A percentile compares a stretch with the other conserved stretches of the same genome.
Conservation (phyloP, 1,139 yeast genomes). For the Wickerhamomyces sp. region DNA sequence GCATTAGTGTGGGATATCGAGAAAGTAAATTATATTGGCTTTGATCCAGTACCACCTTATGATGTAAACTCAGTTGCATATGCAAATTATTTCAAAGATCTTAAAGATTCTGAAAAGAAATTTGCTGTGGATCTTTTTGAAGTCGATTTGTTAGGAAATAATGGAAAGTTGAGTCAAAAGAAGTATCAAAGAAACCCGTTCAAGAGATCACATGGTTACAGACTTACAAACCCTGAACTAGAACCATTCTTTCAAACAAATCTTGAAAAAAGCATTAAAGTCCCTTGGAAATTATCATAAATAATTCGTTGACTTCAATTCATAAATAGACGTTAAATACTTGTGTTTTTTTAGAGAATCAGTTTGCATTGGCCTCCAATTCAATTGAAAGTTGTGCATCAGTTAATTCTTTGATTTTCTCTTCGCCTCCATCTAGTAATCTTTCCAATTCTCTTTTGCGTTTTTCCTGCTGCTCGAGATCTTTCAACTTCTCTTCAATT, state of each 20-base stretch:
- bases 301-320: neutral
- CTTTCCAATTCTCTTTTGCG: constrained; percentile 23
- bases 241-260: neutral
- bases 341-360: neutral
- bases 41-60: constrained; percentile 50
- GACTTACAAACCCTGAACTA: constrained; percentile 24
- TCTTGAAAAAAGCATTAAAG: neutral
- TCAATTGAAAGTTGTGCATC: neutral
- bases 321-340: neutral
- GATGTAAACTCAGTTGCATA: constrained; percentile 20
- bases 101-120: constrained; percentile 43
- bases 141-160: constrained; percentile 59
- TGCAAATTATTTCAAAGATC: constrained; percentile 33
- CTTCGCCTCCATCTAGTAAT: constrained; percentile 29
- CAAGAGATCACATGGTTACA: constrained; percentile 41
- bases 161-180: constrained; percentile 38
- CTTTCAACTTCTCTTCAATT: constrained; percentile 49
- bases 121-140: constrained; percentile 56
- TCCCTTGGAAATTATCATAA: constrained; percentile 1
- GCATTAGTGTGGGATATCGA: constrained; percentile 39
- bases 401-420: constrained; percentile 4
- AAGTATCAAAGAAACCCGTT: constrained; percentile 54
- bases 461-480: constrained; percentile 29
- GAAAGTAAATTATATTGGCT: constrained; percentile 49
- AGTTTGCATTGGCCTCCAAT: neutral